These are phyloP conservation scores for Casuarina glauca DNA, from an alignment of 306 rosid genomes.

Conservation along the genomic window DNA sequence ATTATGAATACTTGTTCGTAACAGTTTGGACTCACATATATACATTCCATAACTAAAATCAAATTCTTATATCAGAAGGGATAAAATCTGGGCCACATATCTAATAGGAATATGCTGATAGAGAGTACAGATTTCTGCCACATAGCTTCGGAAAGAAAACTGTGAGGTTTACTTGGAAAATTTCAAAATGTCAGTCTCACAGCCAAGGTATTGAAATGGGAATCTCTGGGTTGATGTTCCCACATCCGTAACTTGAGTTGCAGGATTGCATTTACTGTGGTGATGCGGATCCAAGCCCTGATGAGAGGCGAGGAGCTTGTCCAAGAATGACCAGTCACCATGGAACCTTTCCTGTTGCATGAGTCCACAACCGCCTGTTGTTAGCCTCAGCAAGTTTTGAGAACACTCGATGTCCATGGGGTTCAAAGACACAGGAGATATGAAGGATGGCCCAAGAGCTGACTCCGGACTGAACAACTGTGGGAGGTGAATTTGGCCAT, in stretches of 20 bases:
- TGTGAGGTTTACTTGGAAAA: conserved; percentile 48
- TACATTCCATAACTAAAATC: conserved; percentile 23
- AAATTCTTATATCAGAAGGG: neutral
- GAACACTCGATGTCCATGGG: conserved; percentile 63
- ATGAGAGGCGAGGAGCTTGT: conserved; percentile 68
- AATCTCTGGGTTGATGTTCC: conserved; percentile 61
- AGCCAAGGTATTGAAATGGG: conserved; percentile 80
- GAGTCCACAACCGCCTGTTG: conserved; percentile 42
- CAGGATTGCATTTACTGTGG: conserved; percentile 33
- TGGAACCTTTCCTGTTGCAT: conserved; percentile 49
- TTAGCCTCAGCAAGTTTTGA: conserved; percentile 64
- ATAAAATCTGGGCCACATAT: neutral
- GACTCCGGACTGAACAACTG: conserved; percentile 87
- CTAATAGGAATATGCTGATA: neutral
- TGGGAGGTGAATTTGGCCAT: conserved; percentile 78
- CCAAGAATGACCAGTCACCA: conserved; percentile 91
- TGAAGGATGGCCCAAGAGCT: conserved; percentile 25
- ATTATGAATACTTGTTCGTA: neutral
- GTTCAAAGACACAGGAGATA: conserved; percentile 43
- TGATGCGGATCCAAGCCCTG: conserved; percentile 31
- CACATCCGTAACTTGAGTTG: conserved; percentile 25
- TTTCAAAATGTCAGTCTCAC: conserved; percentile 58
- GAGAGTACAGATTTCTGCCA: neutral
- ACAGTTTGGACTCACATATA: conserved; percentile 12
- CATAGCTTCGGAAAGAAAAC: neutral